Percentiles rank a stretch among this genome's conserved stretches.
Evolutionary conservation across 2,329 filamentous ascomycete genomes (phyloP).

Genomic region (Paecilomyces sp.): DNA sequence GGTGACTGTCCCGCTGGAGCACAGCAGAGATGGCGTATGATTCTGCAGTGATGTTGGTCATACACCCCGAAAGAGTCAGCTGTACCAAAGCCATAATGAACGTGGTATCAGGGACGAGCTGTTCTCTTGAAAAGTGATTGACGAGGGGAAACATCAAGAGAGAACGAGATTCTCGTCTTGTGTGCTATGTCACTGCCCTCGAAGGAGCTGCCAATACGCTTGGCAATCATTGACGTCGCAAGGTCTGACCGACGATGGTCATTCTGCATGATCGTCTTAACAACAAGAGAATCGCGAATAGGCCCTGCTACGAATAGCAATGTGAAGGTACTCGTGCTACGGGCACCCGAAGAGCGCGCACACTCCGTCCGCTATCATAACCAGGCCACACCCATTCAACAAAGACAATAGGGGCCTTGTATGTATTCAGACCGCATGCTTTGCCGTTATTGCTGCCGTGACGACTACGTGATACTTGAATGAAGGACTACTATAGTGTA

Average conservation of each 20-base stretch:
- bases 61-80: neutral
- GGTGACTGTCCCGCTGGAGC: slow-evolving; percentile 1
- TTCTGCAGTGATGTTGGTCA: neutral
- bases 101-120: neutral
- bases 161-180: neutral
- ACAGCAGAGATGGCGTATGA: slow-evolving; percentile 1
- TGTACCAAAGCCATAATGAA: neutral
- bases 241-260: neutral
- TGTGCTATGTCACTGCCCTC: neutral
- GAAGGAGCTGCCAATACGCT: neutral
- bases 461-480: neutral
- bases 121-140: neutral
- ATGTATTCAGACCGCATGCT: neutral
- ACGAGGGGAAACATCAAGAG: neutral
- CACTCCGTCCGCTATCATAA: neutral
- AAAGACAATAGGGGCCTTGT: neutral
- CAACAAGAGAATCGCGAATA: neutral
- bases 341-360: neutral
- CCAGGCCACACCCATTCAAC: neutral
- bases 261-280: neutral
- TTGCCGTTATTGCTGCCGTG: neutral
- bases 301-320: neutral
- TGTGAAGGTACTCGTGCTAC: neutral
- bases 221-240: neutral
- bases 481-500: neutral